Percentiles rank a stretch among this genome's conserved stretches.
Conservation (phyloP, 2,329 filamentous ascomycete species). For the Penicillium sp. region DNA sequence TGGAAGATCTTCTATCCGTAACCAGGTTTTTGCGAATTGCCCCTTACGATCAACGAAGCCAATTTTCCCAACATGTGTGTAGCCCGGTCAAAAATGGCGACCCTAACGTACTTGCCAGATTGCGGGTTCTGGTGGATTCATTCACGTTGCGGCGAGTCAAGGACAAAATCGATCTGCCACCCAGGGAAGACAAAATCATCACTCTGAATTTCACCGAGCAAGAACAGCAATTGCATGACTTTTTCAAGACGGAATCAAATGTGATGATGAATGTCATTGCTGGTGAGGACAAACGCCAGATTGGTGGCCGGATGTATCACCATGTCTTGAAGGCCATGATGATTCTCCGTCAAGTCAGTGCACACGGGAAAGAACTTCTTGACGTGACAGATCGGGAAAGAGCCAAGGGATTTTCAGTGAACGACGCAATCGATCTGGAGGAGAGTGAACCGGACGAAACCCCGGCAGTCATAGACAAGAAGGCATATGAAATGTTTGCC, state of each 20-base stretch:
- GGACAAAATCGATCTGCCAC: conserved; percentile 80
- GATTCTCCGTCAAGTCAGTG: conserved; percentile 83
- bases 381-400: conserved; percentile 77
- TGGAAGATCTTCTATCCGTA: conserved; percentile 84
- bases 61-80: conserved; percentile 77
- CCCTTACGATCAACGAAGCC: conserved; percentile 75
- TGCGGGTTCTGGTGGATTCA: conserved; percentile 88
- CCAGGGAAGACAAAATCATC: conserved; percentile 68
- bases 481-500: conserved; percentile 81
- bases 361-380: conserved; percentile 88
- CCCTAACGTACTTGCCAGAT: conserved; percentile 71
- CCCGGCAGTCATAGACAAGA: conserved; percentile 60
- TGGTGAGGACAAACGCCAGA: conserved; percentile 60
- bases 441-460: conserved; percentile 63
- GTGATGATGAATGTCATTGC: conserved; percentile 76
- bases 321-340: conserved; percentile 90
- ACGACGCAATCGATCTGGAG: conserved; percentile 85
- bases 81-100: conserved; percentile 84
- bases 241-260: conserved; percentile 77
- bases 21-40: conserved; percentile 80
- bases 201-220: conserved; percentile 71
- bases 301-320: conserved; percentile 85
- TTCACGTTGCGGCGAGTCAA: conserved; percentile 89
- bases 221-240: conserved; percentile 75
- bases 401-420: conserved; percentile 75